Base-by-base conservation (phyloP, 2,329 filamentous ascomycete genomes). In the Aureobasidium sp. region DNA sequence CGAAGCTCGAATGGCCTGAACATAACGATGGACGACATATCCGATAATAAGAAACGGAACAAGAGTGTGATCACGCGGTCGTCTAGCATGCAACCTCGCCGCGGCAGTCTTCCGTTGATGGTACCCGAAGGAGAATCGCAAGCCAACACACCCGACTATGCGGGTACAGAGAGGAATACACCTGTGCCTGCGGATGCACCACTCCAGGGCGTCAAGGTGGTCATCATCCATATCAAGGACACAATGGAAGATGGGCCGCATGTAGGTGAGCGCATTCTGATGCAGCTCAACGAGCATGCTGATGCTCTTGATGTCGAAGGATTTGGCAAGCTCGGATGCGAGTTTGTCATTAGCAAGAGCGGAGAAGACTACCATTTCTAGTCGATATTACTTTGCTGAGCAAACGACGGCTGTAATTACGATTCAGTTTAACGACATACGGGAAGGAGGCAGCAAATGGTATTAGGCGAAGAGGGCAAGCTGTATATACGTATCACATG, bases 211-310 rank as follows among this genome's bases (percentile, higher is more conserved):
- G 71, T 97, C 29, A 88, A 85, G 64, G 78, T 99, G 1, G 85
- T 96, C 53, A 84, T 97, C 60, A 97, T 97, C 38, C 94, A 99
- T 70, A 83, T 97, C 69, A 99, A 99, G 72, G 93, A 97, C 65
- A 87, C 82, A 23, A 76, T 96, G 60, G 78, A 80, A 9, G 91
- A 96, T 69, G 89, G 84, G 0, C 83, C 83, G 27, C 72, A 76
- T 50, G 84, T 81, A 1, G 81, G 78, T 37, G 84, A 89, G 3
- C 80, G 75, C 1, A 95, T 97, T 37, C 67, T 94, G 23, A 69
- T 77, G 62, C 84, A 96, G 71, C 73, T 97, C 53, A 70, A 75
- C 19, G 83, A 84, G 27, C 79, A 89, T 62, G 89, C 92, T 62
- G 66, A 62, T 43, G 62, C 61, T 29, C 60, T 77, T 58, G 68